Evolutionary conservation across 2,329 filamentous ascomycete genomes (phyloP), one percentile per base, ranked within the genome.

Genomic region (Lasiodiplodia citricola): DNA sequence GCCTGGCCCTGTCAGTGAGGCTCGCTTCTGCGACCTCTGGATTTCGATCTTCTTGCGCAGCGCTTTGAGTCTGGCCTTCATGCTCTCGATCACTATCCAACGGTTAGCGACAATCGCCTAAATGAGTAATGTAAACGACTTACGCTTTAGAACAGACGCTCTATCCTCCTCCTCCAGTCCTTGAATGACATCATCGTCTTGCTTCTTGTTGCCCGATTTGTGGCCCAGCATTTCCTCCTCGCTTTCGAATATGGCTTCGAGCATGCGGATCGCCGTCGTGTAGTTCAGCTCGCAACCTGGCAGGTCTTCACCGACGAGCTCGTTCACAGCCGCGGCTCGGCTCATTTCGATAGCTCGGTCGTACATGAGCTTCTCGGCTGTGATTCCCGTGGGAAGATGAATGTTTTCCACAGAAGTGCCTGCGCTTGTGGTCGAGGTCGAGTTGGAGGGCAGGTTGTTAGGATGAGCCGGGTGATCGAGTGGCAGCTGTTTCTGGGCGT

Each of bases 301-400:
- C 28, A 98, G 84, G 78, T 98, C 94, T 71, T 96, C 92, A 68
- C 95, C 94, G 2, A 96, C 93, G 62, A 99, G 92, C 81, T 99
- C 96, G 74, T 97, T 96, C 76, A 98, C 96, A 8, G 96, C 96
- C 8, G 96, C 95, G 4, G 92, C 90, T 65, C 94, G 90, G 78
- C 94, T 97, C 96, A 99, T 98, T 79, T 99, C 96, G 25, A 98
- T 84, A 0, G 96, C 96, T 57, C 96, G 92, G 74, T 99, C 96
- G 77, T 97, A 99, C 94, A 99, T 97, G 56, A 99, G 85, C 81
- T 94, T 97, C 82, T 98, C 96, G 0, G 96, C 96, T 25, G 94
- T 97, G 68, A 97, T 90, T 1, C 95, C 96, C 2, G 92, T 89
- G 16, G 92, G 97, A 31, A 99, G 86, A 58, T 92, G 88, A 31